Evolutionary conservation across 768 basidiomycete species (phyloP), one percentile per base, ranked within the genome.

Genomic region (Trametes cubensis): DNA sequence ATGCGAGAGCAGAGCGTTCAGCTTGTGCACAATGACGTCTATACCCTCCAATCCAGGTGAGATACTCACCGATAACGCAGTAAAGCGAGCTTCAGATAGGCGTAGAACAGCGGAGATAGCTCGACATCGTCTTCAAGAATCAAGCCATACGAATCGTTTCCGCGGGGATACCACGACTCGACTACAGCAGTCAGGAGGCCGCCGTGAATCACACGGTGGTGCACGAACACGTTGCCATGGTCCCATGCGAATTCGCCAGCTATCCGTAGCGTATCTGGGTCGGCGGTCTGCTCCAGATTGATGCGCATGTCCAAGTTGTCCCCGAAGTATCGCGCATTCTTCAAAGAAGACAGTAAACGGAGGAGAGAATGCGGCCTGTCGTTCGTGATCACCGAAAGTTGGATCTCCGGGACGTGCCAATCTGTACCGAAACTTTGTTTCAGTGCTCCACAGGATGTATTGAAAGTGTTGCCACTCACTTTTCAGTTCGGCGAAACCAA

Each of bases 121-220:
- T 95, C 94, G 11, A 93, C 80, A 70, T 95, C 93, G 68, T 95
- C 93, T 73, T 94, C 93, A 21, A 95, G 81, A 20, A 95, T 75
- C 20, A 95, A 71, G 7, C 89, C 92, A 70, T 93, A 94, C 1
- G 85, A 83, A 66, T 94, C 76, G 62, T 92, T 81, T 30, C 81
- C 80, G 25, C 77, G 74, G 5, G 94, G 93, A 70, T 92, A 95
- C 92, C 94, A 95, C 5, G 91, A 90, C 74, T 94, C 93, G 15
- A 94, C 88, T 15, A 95, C 85, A 6, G 93, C 90, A 3, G 90
- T 81, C 56, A 95, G 82, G 20, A 95, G 78, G 4, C 92, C 93
- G 2, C 86, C 92, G 60, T 86, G 87, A n/a, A 90, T 74, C 58
- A 93, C 80, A 25, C 94, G 83, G 68, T 87, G 90, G 56, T 92